phyloP scores from a whole-genome alignment of 2,329 filamentous ascomycete species.

The Juglanconis juglandina region DNA sequence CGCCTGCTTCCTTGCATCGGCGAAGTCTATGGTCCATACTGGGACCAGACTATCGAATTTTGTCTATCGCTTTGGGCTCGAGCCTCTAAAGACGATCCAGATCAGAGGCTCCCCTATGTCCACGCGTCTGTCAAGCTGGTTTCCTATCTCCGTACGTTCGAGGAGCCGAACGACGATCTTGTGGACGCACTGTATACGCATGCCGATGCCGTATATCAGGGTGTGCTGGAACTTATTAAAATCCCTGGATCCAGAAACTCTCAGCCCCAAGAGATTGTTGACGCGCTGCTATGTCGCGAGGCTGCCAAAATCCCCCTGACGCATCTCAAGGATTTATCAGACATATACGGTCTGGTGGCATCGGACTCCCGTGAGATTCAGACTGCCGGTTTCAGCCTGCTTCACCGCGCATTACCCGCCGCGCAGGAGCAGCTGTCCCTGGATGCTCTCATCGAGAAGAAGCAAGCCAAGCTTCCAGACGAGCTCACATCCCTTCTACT shows the following conservation, averaged over 20 bases:
- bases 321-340: constrained; percentile 59
- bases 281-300: constrained; percentile 68
- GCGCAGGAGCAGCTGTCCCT: constrained; percentile 79
- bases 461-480: constrained; percentile 70
- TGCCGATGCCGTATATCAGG: constrained; percentile 51
- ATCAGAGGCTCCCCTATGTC: constrained; percentile 58
- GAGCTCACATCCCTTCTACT: constrained; percentile 82
- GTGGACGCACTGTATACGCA: constrained; percentile 67
- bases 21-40: constrained; percentile 85
- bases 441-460: constrained; percentile 70
- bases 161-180: constrained; percentile 82
- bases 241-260: constrained; percentile 43
- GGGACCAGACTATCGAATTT: constrained; percentile 64
- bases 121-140: constrained; percentile 73
- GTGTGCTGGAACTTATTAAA: constrained; percentile 63
- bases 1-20: constrained; percentile 69
- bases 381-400: constrained; percentile 72
- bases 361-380: constrained; percentile 74
- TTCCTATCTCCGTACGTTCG: constrained; percentile 57
- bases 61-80: constrained; percentile 57
- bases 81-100: constrained; percentile 37
- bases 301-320: constrained; percentile 62
- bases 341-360: constrained; percentile 73
- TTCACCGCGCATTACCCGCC: constrained; percentile 76
- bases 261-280: constrained; percentile 71